A percentile compares a stretch with the other conserved stretches of the same genome.
Conservation (phyloP, 768 basidiomycete species). For the Collybiopsis confluens region DNA sequence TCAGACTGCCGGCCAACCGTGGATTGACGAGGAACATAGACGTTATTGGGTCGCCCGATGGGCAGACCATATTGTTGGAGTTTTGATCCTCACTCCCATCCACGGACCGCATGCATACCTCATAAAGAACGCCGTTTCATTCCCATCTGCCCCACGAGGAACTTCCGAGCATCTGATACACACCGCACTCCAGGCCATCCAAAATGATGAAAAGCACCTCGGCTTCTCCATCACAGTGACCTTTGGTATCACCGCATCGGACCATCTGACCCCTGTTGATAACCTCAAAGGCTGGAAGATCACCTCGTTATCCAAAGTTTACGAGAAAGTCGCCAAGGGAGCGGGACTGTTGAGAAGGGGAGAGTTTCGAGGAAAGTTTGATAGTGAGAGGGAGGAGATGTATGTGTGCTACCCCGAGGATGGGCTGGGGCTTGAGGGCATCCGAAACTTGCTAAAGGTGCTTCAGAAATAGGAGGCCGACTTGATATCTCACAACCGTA, state of each 20-base stretch:
- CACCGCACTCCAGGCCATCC: conserved; percentile 38
- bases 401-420: conserved; percentile 6
- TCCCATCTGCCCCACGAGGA: conserved; percentile 49
- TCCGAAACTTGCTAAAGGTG: conserved; percentile 4
- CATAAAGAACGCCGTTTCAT: conserved; percentile 53
- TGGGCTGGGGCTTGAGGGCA: background rate
- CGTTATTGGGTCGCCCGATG: conserved; percentile 53
- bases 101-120: conserved; percentile 35
- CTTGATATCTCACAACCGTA: too few species aligned
- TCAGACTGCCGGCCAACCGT: conserved; percentile 47
- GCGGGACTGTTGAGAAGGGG: conserved; percentile 38
- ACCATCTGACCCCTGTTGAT: conserved; percentile 4
- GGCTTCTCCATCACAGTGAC: conserved; percentile 32
- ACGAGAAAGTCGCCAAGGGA: conserved; percentile 32
- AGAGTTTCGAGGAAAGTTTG: conserved; percentile 36
- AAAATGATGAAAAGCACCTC: conserved; percentile 24
- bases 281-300: conserved; percentile 34
- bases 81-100: conserved; percentile 49
- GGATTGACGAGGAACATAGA: conserved; percentile 51
- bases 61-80: conserved; percentile 36
- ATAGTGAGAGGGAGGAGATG: conserved; percentile 5
- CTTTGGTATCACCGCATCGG: conserved; percentile 46
- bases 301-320: conserved; percentile 40
- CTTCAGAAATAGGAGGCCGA: conserved; percentile 3
- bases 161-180: conserved; percentile 51